Base-by-base conservation (phyloP, 768 basidiomycete species). In the Tulasnella sp. region DNA sequence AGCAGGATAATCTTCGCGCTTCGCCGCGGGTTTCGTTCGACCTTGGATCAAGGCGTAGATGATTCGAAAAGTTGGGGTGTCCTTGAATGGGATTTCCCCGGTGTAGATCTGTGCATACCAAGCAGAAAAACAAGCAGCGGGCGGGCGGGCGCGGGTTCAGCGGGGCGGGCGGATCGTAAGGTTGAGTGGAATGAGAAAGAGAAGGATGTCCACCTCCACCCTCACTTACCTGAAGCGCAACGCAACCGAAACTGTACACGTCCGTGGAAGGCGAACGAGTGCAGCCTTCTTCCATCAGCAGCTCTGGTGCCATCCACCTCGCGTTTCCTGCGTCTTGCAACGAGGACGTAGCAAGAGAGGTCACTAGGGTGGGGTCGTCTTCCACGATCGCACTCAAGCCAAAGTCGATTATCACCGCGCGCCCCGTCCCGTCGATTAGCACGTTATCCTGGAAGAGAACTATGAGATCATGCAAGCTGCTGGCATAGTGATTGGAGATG, bases 351-450 rank as follows among this genome's bases (percentile, higher is more conserved):
- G 36, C 36, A 34, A 74, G 39, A 34, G 73, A 42, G 0, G 38
- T 40, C 3, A 19, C 21, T 18, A 74, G 10, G 12, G 38, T 46
- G 12, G 73, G 73, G 73, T 74, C 44, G 73, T 74, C 73, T 21
- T 74, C 73, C 31, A 74, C 12, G 39, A 74, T 74, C 14, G 73
- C 21, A 39, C 73, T 74, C 10, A 74, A 48, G 14, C 73, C 73
- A 40, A 74, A 74, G 73, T 74, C 73, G 73, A 46, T 74, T 27
- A 74, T 74, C 10, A 74, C 39, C 16, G 73, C 73, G 12, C 42
- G 18, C 4, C 73, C 73, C 27, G 38, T 39, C 5, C 24, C 24
- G 44, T 40, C 38, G 21, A 74, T 74, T 0, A 74, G 39, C 9
- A 74, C 38, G 39, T 74, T 74, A 18, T 74, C 73, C 73, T 74